These are phyloP conservation scores for Pythium phragmitis DNA, from an alignment of 352 stramenopile species.

Conservation along the genomic window DNA sequence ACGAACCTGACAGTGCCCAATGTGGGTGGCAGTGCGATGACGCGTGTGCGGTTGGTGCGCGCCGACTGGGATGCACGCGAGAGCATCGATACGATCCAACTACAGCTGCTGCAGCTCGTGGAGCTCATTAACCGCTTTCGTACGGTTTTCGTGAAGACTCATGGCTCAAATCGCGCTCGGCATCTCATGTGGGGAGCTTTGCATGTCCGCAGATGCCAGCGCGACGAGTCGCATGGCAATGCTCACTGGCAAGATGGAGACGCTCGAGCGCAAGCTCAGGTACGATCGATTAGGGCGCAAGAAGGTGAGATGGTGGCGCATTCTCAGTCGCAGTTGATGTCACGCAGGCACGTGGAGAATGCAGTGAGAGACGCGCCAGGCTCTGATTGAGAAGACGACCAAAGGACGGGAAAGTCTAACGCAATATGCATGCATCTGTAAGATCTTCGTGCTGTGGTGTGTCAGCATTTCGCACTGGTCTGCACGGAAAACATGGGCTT, in stretches of 20 bases:
- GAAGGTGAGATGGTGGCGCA: neutral
- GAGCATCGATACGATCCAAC: constrained; percentile 44
- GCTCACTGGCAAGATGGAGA: constrained; percentile 44
- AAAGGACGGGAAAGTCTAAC: neutral
- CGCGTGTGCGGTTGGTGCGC: constrained; percentile 32
- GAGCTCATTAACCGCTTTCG: constrained; percentile 66
- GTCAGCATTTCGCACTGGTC: neutral
- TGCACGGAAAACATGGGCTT: neutral
- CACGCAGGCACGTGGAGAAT: constrained; percentile 13
- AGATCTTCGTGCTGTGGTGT: neutral
- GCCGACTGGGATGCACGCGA: constrained; percentile 57
- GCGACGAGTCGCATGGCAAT: constrained; percentile 38
- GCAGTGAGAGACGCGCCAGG: constrained; percentile 1
- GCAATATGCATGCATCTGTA: neutral
- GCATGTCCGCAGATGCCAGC: constrained; percentile 36
- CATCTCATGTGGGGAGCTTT: neutral
- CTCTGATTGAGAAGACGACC: neutral
- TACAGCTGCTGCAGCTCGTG: constrained; percentile 55
- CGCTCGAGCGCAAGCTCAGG: constrained; percentile 46
- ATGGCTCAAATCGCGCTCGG: neutral
- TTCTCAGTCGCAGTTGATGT: neutral
- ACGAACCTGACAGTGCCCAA: no score
- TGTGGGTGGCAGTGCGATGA: constrained; percentile 5
- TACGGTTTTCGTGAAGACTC: constrained; percentile 18
- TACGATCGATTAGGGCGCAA: constrained; percentile 2